phyloP scores from a whole-genome alignment of 2,329 filamentous ascomycete genomes.

The Apiospora kogelbergensis region DNA sequence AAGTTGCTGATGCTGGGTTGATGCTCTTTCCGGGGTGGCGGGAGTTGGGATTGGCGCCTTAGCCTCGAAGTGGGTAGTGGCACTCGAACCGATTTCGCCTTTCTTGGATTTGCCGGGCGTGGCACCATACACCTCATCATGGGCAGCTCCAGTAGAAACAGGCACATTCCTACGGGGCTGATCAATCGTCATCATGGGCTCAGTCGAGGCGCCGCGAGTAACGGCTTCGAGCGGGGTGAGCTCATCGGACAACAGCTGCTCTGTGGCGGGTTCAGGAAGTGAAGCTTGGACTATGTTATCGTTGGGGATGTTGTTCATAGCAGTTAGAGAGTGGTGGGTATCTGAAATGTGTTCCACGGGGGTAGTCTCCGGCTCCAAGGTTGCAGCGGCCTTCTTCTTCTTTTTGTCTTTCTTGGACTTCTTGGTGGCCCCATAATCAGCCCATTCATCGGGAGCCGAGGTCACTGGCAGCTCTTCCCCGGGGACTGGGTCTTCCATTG shows the following conservation, averaged over 20 bases:
- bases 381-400: neutral
- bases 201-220: neutral
- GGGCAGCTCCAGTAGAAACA: neutral
- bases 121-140: slow-evolving; percentile 17
- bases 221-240: neutral
- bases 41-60: neutral
- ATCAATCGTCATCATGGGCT: neutral
- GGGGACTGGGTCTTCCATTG: neutral
- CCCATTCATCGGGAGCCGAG: neutral
- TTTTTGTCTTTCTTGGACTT: slow-evolving; percentile 9
- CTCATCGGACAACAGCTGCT: neutral
- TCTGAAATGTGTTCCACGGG: neutral
- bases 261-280: neutral
- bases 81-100: neutral
- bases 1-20: neutral
- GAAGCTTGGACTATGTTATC: neutral
- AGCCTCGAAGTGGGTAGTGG: neutral
- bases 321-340: neutral
- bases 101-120: slow-evolving; percentile 27
- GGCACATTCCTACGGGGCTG: neutral
- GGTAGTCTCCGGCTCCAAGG: neutral
- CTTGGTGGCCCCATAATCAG: slow-evolving; percentile 6
- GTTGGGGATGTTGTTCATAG: neutral
- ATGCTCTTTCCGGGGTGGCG: neutral
- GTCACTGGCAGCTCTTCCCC: neutral